Conservation (phyloP, 306 rosid genomes). For the Acacia melanoxylon region DNA sequence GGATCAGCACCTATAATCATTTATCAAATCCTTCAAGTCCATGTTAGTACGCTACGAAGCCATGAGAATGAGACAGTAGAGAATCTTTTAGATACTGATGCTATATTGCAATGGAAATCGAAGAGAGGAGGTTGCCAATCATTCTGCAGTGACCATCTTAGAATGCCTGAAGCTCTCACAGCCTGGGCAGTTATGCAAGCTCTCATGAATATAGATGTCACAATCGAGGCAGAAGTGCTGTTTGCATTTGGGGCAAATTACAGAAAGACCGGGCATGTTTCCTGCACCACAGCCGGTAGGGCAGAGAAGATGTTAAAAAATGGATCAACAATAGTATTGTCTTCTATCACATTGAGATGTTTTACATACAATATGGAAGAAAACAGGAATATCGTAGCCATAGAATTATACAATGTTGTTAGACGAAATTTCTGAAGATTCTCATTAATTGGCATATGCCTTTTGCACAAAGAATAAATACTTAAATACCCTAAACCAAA, state of each 20-base stretch:
- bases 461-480: constrained; percentile 9
- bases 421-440: not conserved
- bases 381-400: not conserved
- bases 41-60: no score
- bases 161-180: constrained; percentile 79
- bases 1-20: no score
- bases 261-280: constrained; percentile 65
- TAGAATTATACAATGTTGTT: not conserved
- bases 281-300: constrained; percentile 53
- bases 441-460: not conserved
- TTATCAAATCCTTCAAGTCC: no score
- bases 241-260: constrained; percentile 83
- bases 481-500: not conserved
- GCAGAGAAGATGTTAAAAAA: not conserved
- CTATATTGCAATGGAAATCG: not conserved
- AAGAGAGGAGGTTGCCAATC: no score
- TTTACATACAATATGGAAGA: not conserved
- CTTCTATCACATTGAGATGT: not conserved
- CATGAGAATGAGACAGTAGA: no score
- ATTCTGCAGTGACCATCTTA: constrained; percentile 42
- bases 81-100: no score
- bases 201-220: constrained; percentile 84
- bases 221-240: constrained; percentile 89
- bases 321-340: not conserved
- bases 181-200: constrained; percentile 97